These are phyloP conservation scores for Fonsecaea erecta DNA, from an alignment of 2,329 filamentous ascomycete genomes.

Conservation along the genomic window DNA sequence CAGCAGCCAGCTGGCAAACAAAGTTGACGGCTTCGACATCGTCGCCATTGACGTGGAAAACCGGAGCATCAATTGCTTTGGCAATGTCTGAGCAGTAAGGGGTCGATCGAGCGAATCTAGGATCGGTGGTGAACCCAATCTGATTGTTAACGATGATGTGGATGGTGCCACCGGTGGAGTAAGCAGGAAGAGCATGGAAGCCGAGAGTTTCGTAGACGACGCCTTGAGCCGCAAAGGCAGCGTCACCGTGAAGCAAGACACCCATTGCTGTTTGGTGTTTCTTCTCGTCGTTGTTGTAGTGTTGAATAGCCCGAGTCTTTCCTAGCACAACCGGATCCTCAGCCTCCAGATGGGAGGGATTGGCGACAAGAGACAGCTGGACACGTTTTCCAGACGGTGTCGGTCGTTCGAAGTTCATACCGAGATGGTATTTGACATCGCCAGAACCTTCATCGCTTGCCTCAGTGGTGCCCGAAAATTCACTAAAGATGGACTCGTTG, in stretches of 20 bases:
- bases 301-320: conserved; percentile 96
- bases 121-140: conserved; percentile 99
- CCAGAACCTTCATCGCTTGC: conserved; percentile 94
- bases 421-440: conserved; percentile 98
- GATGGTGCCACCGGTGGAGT: conserved; percentile 96
- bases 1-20: conserved; percentile 92
- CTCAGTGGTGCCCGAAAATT: conserved; percentile 87
- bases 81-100: conserved; percentile 99
- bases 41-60: conserved; percentile 99
- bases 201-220: conserved; percentile 98
- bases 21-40: conserved; percentile 99
- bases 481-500: conserved; percentile 99
- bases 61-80: conserved; percentile 96
- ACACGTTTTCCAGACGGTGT: conserved; percentile 98
- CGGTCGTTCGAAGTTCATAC: conserved; percentile 99
- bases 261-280: conserved; percentile 90
- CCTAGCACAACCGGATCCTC: conserved; percentile 97
- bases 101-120: conserved; percentile 94
- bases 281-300: conserved; percentile 97
- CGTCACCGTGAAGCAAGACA: conserved; percentile 94
- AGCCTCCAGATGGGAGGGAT: conserved; percentile 96
- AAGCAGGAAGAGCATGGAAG: conserved; percentile 92
- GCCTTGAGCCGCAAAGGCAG: conserved; percentile 94
- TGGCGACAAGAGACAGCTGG: conserved; percentile 97
- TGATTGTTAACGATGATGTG: conserved; percentile 99